Evolutionary conservation across 2,329 filamentous ascomycete species (phyloP), one percentile per base, ranked within the genome.

Genomic region (Cladosporium sp.): DNA sequence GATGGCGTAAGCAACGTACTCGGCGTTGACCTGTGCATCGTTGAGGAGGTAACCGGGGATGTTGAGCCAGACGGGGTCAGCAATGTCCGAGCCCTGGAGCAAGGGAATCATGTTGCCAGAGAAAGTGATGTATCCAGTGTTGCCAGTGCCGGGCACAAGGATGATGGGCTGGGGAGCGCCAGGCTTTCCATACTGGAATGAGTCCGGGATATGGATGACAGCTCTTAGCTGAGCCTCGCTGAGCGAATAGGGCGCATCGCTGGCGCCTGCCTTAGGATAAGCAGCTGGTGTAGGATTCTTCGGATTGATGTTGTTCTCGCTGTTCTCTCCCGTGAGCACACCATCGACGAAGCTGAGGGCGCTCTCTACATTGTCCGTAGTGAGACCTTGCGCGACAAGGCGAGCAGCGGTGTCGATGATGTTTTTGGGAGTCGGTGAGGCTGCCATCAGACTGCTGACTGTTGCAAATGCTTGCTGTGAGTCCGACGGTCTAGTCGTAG

Each of bases 1-100:
- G 67, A 87, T 83, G 5, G 85, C 84, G 72, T 88, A 86, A 3
- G 84, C 83, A 46, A 85, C 80, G 69, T 84, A 86, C 72, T 87
- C 85, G 5, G 82, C 75, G 68, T 83, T 86, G 31, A 75, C 67
- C 68, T 86, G 85, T 0, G 78, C 79, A 65, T 88, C 84, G 26
- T 69, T 74, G 11, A 85, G 76, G 44, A 82, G 77, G 46, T 78
- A 76, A 1, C 75, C 74, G 0, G 85, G 84, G 16, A 87, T 78
- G 69, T 87, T 87, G 23, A 88, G 75, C 81, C 84, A 87, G 21
- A 86, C 80, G 0, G 83, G 80, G 68, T 86, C 83, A 18, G 77
- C 82, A 63, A 79, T 80, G 28, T 70, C 68, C 0, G 78, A 76
- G 29, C 77, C 75, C 2, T 75, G 72, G 11, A 86, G 74, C 0